These are phyloP conservation scores for Capsella rubella DNA, from an alignment of 441 rosid genomes.

Conservation along the genomic window DNA sequence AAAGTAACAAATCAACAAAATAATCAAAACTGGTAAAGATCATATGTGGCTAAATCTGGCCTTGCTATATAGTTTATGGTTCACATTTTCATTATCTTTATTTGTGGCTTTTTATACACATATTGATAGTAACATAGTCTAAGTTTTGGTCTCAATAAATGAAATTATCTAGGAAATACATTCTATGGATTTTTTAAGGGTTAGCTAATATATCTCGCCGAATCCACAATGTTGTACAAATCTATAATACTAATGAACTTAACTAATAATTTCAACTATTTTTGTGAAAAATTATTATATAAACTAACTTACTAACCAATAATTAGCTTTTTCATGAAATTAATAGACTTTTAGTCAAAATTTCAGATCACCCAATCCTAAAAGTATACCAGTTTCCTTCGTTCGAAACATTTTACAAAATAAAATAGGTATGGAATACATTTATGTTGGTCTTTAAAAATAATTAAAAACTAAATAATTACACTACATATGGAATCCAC, in stretches of 20 bases:
- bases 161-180: slow-evolving; percentile 1
- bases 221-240: neutral
- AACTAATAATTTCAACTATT: neutral
- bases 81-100: neutral
- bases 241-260: no score
- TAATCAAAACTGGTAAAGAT: slow-evolving; percentile 23
- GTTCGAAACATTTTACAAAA: neutral
- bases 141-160: neutral
- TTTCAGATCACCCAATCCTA: slow-evolving; percentile 32
- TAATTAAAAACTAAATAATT: neutral
- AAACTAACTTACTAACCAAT: neutral
- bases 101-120: neutral
- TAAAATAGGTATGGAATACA: neutral
- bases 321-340: neutral
- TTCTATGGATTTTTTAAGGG: neutral
- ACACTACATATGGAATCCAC: neutral
- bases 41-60: slow-evolving; percentile 4
- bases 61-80: neutral
- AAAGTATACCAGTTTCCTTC: neutral
- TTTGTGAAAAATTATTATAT: no score
- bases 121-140: neutral
- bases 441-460: neutral
- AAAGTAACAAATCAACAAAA: neutral
- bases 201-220: no score
- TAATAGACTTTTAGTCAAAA: slow-evolving; percentile 7